phyloP scores from a whole-genome alignment of 257 asterid genomes.

The Solanum ossicruentum region DNA sequence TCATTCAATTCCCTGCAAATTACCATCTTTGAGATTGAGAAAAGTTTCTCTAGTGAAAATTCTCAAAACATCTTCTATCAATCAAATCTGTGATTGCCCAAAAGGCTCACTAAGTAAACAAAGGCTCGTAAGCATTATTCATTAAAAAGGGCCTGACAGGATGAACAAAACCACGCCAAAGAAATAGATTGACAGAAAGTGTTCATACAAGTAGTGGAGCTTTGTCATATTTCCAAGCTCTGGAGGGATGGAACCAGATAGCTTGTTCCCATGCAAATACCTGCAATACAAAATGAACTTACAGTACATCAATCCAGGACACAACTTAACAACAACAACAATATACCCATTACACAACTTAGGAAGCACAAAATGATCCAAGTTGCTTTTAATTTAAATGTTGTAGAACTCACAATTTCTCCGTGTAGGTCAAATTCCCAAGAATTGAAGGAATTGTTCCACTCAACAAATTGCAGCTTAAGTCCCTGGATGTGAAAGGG shows the following conservation, averaged over 20 bases:
- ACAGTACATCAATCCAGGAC: not conserved
- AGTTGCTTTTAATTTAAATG: not conserved
- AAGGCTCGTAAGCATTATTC: not conserved
- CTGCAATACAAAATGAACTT: constrained; percentile 12
- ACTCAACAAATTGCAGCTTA: constrained; percentile 75
- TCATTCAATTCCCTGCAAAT: constrained; percentile 70
- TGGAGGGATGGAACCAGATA: constrained; percentile 77
- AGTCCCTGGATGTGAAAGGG: constrained; percentile 35
- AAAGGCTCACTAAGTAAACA: not conserved
- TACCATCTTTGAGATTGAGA: not conserved
- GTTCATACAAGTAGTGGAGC: constrained; percentile 72
- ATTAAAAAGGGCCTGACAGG: not conserved
- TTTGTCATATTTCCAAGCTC: constrained; percentile 97
- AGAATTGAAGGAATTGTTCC: constrained; percentile 86
- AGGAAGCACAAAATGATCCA: not conserved
- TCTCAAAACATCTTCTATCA: not conserved
- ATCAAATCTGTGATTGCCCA: not conserved
- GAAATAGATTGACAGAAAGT: not conserved
- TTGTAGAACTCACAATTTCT: constrained; percentile 56
- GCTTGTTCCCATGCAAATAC: constrained; percentile 84
- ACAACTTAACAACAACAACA: not conserved
- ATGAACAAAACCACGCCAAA: not conserved
- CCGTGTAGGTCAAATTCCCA: constrained; percentile 87
- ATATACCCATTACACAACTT: not conserved
- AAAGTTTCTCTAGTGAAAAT: not conserved